phyloP scores from a whole-genome alignment of 2,329 filamentous ascomycete genomes.

The Fusarium sp. region DNA sequence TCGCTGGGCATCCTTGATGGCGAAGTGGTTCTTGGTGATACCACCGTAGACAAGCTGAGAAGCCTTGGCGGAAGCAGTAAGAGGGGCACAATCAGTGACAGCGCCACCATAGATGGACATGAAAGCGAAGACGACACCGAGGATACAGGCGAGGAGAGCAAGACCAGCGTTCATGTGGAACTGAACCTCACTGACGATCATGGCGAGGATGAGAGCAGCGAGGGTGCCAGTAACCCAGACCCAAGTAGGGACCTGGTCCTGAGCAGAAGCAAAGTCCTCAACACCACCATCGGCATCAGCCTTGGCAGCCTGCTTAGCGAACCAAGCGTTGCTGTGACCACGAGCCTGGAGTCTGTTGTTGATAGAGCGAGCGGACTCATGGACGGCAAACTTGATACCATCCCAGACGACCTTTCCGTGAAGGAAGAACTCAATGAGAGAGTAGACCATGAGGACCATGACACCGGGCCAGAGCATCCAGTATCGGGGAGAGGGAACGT shows the following conservation, averaged over 20 bases:
- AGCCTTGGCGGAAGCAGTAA: slow-evolving; percentile 75
- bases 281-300: slow-evolving; percentile 48
- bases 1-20: slow-evolving; percentile 64
- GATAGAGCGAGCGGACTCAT: slow-evolving; percentile 46
- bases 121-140: slow-evolving; percentile 70
- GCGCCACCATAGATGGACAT: slow-evolving; percentile 63
- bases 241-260: slow-evolving; percentile 65
- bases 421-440: slow-evolving; percentile 55
- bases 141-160: slow-evolving; percentile 64
- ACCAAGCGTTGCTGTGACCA: slow-evolving; percentile 49
- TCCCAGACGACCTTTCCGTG: slow-evolving; percentile 54
- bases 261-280: slow-evolving; percentile 55
- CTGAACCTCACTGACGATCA: slow-evolving; percentile 62
- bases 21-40: slow-evolving; percentile 67
- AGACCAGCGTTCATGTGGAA: slow-evolving; percentile 69
- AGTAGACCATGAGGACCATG: slow-evolving; percentile 58
- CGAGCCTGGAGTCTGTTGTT: slow-evolving; percentile 49
- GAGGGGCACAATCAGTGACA: slow-evolving; percentile 68
- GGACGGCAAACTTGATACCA: slow-evolving; percentile 51
- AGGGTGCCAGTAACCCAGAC: slow-evolving; percentile 62
- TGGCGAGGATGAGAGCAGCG: slow-evolving; percentile 63
- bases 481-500: slow-evolving; percentile 54
- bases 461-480: slow-evolving; percentile 60
- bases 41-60: slow-evolving; percentile 76
- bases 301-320: slow-evolving; percentile 53